Evolutionary conservation across 352 stramenopile genomes (phyloP).

Genomic region (Globisporangium viniferum): DNA sequence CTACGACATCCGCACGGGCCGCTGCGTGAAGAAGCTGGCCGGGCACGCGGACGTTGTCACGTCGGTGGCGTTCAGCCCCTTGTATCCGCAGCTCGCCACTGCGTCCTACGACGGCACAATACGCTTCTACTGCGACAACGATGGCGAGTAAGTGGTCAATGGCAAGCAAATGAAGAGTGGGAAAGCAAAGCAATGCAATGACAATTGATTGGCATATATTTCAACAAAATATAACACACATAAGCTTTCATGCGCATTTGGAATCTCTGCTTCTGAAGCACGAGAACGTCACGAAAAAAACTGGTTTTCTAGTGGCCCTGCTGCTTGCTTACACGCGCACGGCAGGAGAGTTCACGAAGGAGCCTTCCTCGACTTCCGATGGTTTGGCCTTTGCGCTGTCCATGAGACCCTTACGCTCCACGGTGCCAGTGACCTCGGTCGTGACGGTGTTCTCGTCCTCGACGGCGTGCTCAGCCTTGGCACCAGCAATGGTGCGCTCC

Average conservation of each 20-base stretch:
- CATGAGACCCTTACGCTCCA: constrained; percentile 70
- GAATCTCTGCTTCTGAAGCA: constrained; percentile 14
- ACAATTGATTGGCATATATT: constrained; percentile 29
- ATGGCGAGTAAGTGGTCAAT: background rate
- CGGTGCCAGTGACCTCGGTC: constrained; percentile 50
- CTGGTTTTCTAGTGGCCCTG: constrained; percentile 14
- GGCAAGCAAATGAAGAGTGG: background rate
- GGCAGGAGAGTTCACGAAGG: constrained; percentile 82
- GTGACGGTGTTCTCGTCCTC: constrained; percentile 60
- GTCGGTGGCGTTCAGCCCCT: constrained; percentile 71
- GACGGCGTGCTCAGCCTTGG: constrained; percentile 74
- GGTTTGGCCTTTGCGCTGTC: constrained; percentile 66
- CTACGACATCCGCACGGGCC: constrained; percentile 83
- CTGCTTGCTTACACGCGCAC: constrained; percentile 60
- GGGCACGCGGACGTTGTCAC: constrained; percentile 80
- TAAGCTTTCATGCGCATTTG: constrained; percentile 28
- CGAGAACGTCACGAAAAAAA: constrained; percentile 16
- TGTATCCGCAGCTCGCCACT: constrained; percentile 80
- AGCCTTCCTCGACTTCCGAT: constrained; percentile 63
- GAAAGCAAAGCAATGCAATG: background rate
- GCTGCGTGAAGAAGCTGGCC: constrained; percentile 50
- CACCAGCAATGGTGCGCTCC: constrained; percentile 75
- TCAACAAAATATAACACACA: constrained; percentile 39
- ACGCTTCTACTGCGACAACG: constrained; percentile 43
- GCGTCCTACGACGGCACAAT: constrained; percentile 74